Evolutionary conservation across 495 filamentous ascomycete species (phyloP).

Genomic region (Penicillium ucsense): DNA sequence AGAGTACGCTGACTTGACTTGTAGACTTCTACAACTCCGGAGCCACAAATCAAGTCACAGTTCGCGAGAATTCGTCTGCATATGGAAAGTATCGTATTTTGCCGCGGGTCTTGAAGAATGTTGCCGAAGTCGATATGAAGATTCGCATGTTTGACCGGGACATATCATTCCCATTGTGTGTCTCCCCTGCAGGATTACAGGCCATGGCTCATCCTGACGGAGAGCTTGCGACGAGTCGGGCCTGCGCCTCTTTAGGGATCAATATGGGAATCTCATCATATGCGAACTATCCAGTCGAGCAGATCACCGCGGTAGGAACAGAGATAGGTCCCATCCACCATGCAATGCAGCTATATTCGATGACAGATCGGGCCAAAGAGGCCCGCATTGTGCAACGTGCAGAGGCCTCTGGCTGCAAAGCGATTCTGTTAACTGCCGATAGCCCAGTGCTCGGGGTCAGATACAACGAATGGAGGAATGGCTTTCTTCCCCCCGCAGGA

Average conservation of each 20-base stretch:
- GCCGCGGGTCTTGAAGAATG: conserved; percentile 42
- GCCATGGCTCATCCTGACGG: conserved; percentile 54
- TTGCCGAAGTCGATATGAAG: conserved; percentile 35
- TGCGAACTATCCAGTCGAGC: conserved; percentile 33
- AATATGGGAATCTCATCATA: conserved; percentile 46
- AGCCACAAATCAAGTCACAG: conserved; percentile 34
- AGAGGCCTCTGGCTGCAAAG: conserved; percentile 41
- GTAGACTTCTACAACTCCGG: conserved; percentile 41
- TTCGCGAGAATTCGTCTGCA: conserved; percentile 34
- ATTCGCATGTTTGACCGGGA: conserved; percentile 30
- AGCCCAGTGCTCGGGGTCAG: conserved; percentile 63
- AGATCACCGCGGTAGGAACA: conserved; percentile 46
- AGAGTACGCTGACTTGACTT: neutral
- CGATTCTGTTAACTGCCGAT: conserved; percentile 73
- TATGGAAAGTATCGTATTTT: conserved; percentile 38
- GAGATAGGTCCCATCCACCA: conserved; percentile 30
- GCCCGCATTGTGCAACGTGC: conserved; percentile 37
- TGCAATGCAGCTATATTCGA: conserved; percentile 67
- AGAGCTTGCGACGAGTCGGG: conserved; percentile 54
- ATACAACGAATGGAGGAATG: conserved; percentile 32
- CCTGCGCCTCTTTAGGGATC: conserved; percentile 37
- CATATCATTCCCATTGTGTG: conserved; percentile 24
- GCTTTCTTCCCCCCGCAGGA: conserved; percentile 25
- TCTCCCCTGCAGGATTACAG: conserved; percentile 59
- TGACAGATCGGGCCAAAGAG: conserved; percentile 52